Evolutionary conservation across 768 basidiomycete genomes (phyloP).

Genomic region (Piloderma croceum): DNA sequence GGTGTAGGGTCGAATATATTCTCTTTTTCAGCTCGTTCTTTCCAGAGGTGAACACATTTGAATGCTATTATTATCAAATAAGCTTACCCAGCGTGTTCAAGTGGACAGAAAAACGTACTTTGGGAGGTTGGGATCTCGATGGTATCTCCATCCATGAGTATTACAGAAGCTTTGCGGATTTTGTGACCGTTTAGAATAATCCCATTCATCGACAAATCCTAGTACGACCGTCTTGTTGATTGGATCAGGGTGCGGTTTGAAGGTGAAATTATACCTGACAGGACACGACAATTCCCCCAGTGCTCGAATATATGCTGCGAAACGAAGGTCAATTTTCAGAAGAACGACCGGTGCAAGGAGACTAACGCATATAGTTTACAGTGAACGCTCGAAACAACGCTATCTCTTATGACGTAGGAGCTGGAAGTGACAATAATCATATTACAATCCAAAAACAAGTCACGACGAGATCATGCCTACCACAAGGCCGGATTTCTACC

Average conservation of each 20-base stretch:
- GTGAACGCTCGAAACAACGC: slow-evolving; percentile 62
- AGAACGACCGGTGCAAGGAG: neutral
- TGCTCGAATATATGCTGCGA: slow-evolving; percentile 59
- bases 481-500: slow-evolving; percentile 69
- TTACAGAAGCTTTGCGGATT: slow-evolving; percentile 59
- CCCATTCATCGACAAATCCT: slow-evolving; percentile 80
- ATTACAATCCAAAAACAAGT: neutral
- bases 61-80: slow-evolving; percentile 42
- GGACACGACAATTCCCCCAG: slow-evolving; percentile 70
- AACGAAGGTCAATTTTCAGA: neutral
- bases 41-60: slow-evolving; percentile 56
- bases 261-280: slow-evolving; percentile 51
- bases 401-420: slow-evolving; percentile 60
- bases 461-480: slow-evolving; percentile 28
- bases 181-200: slow-evolving; percentile 63
- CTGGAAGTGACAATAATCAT: slow-evolving; percentile 13
- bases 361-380: slow-evolving; percentile 78
- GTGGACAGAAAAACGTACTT: slow-evolving; percentile 31
- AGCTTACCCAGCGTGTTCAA: neutral
- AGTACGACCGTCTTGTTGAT: neutral
- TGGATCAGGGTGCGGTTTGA: neutral
- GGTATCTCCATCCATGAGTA: slow-evolving; percentile 73
- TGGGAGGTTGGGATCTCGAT: slow-evolving; percentile 64
- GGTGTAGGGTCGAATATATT: slow-evolving; percentile 60
- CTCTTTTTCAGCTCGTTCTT: slow-evolving; percentile 45